Evolutionary conservation across 495 filamentous ascomycete genomes (phyloP), one percentile per base, ranked within the genome.

Genomic region (Trichoderma reesei): DNA sequence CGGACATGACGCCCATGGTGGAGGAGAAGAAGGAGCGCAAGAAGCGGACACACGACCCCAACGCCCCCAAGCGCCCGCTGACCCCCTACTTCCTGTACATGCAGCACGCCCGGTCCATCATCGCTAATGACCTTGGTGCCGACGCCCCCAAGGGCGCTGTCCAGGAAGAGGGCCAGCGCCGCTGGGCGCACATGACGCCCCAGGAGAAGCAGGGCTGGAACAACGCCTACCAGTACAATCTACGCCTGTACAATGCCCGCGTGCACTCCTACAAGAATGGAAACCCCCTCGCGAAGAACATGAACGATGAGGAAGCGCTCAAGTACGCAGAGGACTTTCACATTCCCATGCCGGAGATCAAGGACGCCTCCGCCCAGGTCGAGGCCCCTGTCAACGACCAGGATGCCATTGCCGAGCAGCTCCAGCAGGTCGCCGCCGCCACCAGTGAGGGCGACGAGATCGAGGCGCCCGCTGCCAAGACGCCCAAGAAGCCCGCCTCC

Each of bases 41-140:
- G 79, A 94, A 92, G 85, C 87, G 90, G 65, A 85, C 83, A 48
- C 88, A 87, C 67, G 95, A 98, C 73, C 93, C 93, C 65, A 95
- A 96, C 72, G 91, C 92, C 13, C 94, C 94, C 61, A 96, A 96
- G 82, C 85, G 92, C 18, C 91, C 94, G 26, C 73, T 96, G 67
- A 97, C 94, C 18, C 91, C 94, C 0, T 97, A 91, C 77, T 96
- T 98, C 79, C 78, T 97, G 41, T 98, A 89, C 78, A 90, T 94
- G 80, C 86, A 94, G 69, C 85, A 85, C 41, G 91, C 90, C 54
- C 88, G 94, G 36, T 75, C 82, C 20, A 83, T 84, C 70, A 92
- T 98, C 66, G 86, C 86, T 33, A 79, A 76, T 8, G 91, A 96
- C 65, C 79, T 98, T 20, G 90, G 88, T 13, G 70, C 80, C 3